phyloP scores from a whole-genome alignment of 2,329 filamentous ascomycete species.

The Aureobasidium sp. region DNA sequence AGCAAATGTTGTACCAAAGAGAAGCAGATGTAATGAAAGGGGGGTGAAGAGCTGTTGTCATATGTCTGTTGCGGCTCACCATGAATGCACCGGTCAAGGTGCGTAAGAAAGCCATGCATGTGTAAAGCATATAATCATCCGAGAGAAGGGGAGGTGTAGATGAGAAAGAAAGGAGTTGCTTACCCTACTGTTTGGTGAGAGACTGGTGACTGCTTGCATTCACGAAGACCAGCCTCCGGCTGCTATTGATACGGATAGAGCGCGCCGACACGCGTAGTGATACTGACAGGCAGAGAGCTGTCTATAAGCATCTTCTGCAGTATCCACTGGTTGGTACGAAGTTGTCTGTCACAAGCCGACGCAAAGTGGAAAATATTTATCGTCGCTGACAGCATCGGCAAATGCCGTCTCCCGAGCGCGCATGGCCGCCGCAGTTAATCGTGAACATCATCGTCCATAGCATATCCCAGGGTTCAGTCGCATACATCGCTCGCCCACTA shows the following conservation, averaged over 20 bases:
- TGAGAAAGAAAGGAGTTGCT: not conserved
- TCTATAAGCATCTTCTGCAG: not conserved
- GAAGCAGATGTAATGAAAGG: not conserved
- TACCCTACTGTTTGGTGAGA: not conserved
- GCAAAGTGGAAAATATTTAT: constrained; percentile 4
- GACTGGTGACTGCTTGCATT: not conserved
- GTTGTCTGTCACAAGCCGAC: not conserved
- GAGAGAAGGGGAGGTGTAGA: constrained; percentile 16
- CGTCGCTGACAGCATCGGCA: not conserved
- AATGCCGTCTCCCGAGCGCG: not conserved
- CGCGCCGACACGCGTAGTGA: not conserved
- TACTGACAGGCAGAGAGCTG: not conserved
- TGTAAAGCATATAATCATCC: constrained; percentile 75
- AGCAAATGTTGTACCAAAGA: not conserved
- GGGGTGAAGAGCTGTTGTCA: not conserved
- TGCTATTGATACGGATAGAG: not conserved
- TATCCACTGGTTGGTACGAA: not conserved
- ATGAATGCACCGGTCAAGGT: constrained; percentile 49
- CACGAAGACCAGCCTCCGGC: not conserved
- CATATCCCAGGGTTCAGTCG: not conserved
- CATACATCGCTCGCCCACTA: constrained; percentile 24
- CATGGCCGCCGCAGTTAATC: not conserved
- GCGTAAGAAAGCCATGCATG: constrained; percentile 84
- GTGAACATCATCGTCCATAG: not conserved
- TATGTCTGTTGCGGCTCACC: constrained; percentile 48